Evolutionary conservation across 179 eudicot genomes (phyloP).

Genomic region (Camellia oleifera): DNA sequence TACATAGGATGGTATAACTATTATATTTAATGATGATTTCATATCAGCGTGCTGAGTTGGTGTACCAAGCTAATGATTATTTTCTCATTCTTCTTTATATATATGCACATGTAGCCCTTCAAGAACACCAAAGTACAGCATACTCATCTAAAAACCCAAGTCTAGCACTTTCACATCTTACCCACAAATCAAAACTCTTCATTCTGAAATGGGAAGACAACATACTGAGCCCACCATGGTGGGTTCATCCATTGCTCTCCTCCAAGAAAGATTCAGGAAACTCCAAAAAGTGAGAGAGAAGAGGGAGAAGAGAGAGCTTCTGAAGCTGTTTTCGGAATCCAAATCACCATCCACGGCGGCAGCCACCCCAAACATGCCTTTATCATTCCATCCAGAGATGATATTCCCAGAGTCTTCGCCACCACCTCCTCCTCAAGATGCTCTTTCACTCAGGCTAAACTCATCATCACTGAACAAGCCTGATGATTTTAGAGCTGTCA

Average conservation of each 20-base stretch:
- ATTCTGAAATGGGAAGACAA: slow-evolving; percentile 23
- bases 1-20: too few relatives aligned
- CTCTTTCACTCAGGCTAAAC: slow-evolving; percentile 25
- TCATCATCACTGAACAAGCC: slow-evolving; percentile 13
- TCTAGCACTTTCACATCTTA: background rate
- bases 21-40: too few relatives aligned
- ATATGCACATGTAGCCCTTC: background rate
- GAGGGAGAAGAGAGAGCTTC: slow-evolving; percentile 53
- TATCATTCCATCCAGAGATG: background rate
- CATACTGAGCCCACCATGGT: slow-evolving; percentile 21
- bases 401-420: background rate
- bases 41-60: too few relatives aligned
- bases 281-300: slow-evolving; percentile 59
- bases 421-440: slow-evolving; percentile 18
- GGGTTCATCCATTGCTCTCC: slow-evolving; percentile 56
- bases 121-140: too few relatives aligned
- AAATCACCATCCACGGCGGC: too few relatives aligned
- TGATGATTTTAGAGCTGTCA: slow-evolving; percentile 6
- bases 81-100: background rate
- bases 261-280: slow-evolving; percentile 81
- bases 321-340: slow-evolving; percentile 23
- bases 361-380: background rate
- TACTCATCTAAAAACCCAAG: background rate
- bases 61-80: too few relatives aligned
- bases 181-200: background rate